These are phyloP conservation scores for Tricholoma furcatifolium DNA, from an alignment of 768 basidiomycete species.

Conservation along the genomic window DNA sequence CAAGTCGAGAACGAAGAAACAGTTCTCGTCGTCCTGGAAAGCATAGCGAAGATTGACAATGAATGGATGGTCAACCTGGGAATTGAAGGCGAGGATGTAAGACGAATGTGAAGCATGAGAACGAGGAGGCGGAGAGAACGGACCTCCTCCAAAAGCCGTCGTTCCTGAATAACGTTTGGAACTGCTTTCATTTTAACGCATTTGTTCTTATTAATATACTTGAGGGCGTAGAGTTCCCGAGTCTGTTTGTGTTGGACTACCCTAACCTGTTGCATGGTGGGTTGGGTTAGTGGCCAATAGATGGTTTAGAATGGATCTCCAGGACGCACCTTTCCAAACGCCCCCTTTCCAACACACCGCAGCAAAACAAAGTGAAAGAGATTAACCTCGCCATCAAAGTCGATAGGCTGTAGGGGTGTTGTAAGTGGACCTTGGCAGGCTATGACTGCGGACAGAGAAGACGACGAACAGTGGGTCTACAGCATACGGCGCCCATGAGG, in stretches of 20 bases:
- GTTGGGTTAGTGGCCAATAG: slow-evolving; percentile 1
- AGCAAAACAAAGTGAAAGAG: slow-evolving; percentile 96
- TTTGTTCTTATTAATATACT: slow-evolving; percentile 99
- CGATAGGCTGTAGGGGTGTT: slow-evolving; percentile 64
- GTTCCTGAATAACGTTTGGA: slow-evolving; percentile 95
- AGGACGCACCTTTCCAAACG: slow-evolving; percentile 86
- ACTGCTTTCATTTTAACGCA: slow-evolving; percentile 99
- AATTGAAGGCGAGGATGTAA: slow-evolving; percentile 17
- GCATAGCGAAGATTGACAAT: slow-evolving; percentile 95
- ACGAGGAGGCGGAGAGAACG: slow-evolving; percentile 5
- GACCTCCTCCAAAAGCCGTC: slow-evolving; percentile 93
- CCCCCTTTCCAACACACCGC: slow-evolving; percentile 97
- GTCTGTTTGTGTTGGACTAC: slow-evolving; percentile 99
- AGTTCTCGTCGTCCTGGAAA: slow-evolving; percentile 98
- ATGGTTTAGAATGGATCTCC: slow-evolving; percentile 9
- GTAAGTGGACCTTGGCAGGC: neutral
- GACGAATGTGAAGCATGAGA: neutral
- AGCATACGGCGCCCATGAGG: slow-evolving; percentile 82
- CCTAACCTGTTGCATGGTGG: slow-evolving; percentile 65
- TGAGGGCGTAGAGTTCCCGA: slow-evolving; percentile 94
- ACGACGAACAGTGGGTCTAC: slow-evolving; percentile 68
- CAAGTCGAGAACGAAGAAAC: slow-evolving; percentile 96
- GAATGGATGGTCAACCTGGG: slow-evolving; percentile 90
- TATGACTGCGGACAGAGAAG: neutral
- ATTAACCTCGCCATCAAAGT: slow-evolving; percentile 94